Base-by-base conservation (phyloP, 352 stramenopile genomes). In the Pythium plurisporium region DNA sequence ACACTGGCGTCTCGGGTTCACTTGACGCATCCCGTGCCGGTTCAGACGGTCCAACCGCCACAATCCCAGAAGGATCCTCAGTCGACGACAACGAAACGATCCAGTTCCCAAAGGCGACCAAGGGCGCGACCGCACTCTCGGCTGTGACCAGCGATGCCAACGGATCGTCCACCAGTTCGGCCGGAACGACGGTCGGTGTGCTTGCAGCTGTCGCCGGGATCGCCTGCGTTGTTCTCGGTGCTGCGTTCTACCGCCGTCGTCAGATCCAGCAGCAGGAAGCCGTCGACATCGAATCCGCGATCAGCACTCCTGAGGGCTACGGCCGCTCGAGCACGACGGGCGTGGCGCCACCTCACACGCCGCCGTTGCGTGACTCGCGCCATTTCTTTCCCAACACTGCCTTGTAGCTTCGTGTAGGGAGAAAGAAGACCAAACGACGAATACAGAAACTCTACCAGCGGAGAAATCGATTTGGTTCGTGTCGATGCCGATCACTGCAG, bases 271-370 rank as follows among this genome's bases (percentile, higher is more conserved):
- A 54, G 0, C 41, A 49, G 23, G 54, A 62, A 19, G 44, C 33
- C 34, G 33, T 46, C 17, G 44, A 52, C 12, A 38, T 62, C n/a
- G 54, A 54, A 22, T 53, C 54, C 23, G 54, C 44, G 31, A 62
- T 62, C 44, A 11, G 15, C 10, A 55, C 54, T 20, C 54, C 54
- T 11, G 5, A 33, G 4, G 23, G 12, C 15, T 33, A 55, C n/a
- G 33, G 36, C 15, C 49, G 22, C 40, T 34, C 25, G 25, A 57
- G 26, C 37, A 22, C 25, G 22, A 48, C 45, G 22, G 52, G 52
- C 19, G 23, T 44, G 20, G 22, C 5, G 23, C n/a, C 43, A 31
- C 43, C 54, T 14, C 46, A 62, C 26, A 59, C 52, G 8, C 38
- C 40, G 15, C 33, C 43, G 5, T 22, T 50, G 37, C 38, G 29